Evolutionary conservation across 1,284 basidiomycete genomes (phyloP).

Genomic region (Xerocomus minutiporus): DNA sequence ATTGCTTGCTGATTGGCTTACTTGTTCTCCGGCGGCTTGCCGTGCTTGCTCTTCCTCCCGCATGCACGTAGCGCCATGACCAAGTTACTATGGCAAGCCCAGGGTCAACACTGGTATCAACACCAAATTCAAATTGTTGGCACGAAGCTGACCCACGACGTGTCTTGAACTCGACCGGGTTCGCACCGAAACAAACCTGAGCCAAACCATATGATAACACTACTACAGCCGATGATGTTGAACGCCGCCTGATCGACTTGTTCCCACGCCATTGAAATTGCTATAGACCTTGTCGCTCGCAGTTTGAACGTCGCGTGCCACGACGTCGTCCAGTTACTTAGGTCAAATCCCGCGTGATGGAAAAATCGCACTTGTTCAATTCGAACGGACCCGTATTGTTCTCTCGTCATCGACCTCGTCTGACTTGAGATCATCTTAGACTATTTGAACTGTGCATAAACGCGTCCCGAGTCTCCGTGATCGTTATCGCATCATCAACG

Average conservation of each 20-base stretch:
- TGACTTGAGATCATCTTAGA: neutral
- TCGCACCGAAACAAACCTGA: neutral
- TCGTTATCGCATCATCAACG: constrained; percentile 3
- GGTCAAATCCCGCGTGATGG: neutral
- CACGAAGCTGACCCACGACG: constrained; percentile 11
- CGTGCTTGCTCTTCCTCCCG: constrained; percentile 90
- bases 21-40: constrained; percentile 57
- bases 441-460: neutral
- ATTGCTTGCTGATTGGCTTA: constrained; percentile 33
- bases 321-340: neutral
- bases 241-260: too few species aligned
- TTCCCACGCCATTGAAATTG: too few species aligned
- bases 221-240: neutral
- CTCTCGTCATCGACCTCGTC: constrained; percentile 1
- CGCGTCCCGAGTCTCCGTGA: constrained; percentile 1
- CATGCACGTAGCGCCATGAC: neutral
- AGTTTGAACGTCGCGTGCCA: neutral
- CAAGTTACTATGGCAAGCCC: constrained; percentile 88
- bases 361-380: neutral
- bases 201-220: too few species aligned
- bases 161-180: neutral
- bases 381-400: neutral
- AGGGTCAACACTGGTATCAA: constrained; percentile 95
- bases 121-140: constrained; percentile 80
- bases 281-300: neutral